These are phyloP conservation scores for Psidium friedrichsthalianum DNA, from an alignment of 345 rosid species.

Conservation along the genomic window DNA sequence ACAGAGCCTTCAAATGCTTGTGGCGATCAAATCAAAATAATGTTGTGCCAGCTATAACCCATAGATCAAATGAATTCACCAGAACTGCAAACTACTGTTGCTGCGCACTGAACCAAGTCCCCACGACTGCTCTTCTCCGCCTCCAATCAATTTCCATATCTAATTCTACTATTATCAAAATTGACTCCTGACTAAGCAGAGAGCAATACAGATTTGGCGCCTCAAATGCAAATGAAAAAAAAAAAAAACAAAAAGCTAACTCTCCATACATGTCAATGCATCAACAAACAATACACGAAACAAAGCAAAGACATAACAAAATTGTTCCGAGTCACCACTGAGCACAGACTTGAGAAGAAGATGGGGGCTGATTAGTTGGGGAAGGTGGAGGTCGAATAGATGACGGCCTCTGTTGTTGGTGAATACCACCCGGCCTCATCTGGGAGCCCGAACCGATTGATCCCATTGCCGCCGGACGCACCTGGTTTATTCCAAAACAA, in stretches of 20 bases:
- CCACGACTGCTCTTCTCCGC: not conserved
- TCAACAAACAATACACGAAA: not conserved
- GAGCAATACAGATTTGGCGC: not conserved
- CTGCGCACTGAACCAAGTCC: not conserved
- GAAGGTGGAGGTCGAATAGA: conserved; percentile 49
- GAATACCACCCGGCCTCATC: conserved; percentile 66
- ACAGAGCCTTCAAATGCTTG: not conserved
- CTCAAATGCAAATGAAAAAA: not conserved
- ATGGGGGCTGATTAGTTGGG: conserved; percentile 33
- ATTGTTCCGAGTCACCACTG: not conserved
- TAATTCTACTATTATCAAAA: not conserved
- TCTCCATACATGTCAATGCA: not conserved
- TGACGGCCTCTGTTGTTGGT: conserved; percentile 62
- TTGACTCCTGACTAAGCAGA: not conserved
- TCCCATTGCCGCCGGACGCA: not conserved
- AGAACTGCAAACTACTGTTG: not conserved
- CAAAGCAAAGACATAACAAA: not conserved
- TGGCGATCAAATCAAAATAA: not conserved
- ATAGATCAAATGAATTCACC: not conserved
- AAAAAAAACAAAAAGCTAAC: not conserved
- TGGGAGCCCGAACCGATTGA: conserved; percentile 38
- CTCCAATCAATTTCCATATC: not conserved
- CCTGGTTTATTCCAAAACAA: not conserved
- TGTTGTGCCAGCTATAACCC: not conserved
- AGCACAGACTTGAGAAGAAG: conserved; percentile 51